These are phyloP conservation scores for Tremellales sp. DNA, from an alignment of 1,284 basidiomycete genomes.

Conservation along the genomic window DNA sequence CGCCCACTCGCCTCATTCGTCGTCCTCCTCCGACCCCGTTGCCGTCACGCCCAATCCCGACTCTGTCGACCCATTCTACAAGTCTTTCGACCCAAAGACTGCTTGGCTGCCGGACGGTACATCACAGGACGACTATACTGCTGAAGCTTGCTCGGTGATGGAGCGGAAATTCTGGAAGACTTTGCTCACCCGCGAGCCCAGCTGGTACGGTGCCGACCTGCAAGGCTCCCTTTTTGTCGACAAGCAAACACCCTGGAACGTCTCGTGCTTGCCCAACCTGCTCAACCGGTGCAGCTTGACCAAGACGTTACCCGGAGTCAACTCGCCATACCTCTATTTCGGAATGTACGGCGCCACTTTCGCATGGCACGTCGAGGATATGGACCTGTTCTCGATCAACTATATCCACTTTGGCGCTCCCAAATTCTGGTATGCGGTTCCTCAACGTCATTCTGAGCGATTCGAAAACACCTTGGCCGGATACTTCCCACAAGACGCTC, in stretches of 20 bases:
- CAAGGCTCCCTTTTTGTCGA: constrained; percentile 87
- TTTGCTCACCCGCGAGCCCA: constrained; percentile 64
- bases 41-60: constrained; percentile 26
- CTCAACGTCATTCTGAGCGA: constrained; percentile 71
- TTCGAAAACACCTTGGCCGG: constrained; percentile 80
- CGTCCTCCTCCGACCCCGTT: constrained; percentile 26
- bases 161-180: constrained; percentile 92
- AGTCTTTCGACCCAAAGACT: constrained; percentile 62
- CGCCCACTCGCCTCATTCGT: constrained; percentile 30
- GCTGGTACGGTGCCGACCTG: constrained; percentile 96
- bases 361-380: constrained; percentile 96
- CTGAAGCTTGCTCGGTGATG: constrained; percentile 77
- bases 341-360: constrained; percentile 99
- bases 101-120: constrained; percentile 77
- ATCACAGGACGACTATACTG: constrained; percentile 67
- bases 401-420: constrained; percentile 98
- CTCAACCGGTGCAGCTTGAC: constrained; percentile 72
- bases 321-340: constrained; percentile 96
- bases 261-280: constrained; percentile 81
- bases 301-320: constrained; percentile 77
- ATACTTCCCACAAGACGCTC: constrained; percentile 79
- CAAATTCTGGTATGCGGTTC: constrained; percentile 93
- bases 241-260: constrained; percentile 83
- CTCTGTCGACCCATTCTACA: constrained; percentile 55
- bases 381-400: constrained; percentile 98